Evolutionary conservation across 164 flowering plant genomes (phyloP), one percentile per base, ranked within the genome.

Genomic region (Stephania cephalantha): DNA sequence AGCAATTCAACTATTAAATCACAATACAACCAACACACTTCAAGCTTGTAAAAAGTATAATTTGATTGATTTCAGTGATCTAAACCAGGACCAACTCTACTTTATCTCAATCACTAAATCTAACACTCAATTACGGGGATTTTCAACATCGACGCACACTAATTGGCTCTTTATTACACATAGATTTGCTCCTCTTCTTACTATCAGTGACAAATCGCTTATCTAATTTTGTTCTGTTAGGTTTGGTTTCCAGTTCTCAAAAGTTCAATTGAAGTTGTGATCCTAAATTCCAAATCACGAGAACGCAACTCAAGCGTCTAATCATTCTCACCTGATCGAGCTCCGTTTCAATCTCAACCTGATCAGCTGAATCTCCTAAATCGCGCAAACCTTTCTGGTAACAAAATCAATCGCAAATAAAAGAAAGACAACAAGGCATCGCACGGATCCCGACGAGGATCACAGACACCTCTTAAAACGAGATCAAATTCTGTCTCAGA

Each of bases 291-390:
- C 66, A 18, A 61, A 61, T 61, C 48, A 10, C 70, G 17, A 35
- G 46, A 50, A 69, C n/a, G n/a, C 48, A 69, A 35, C 18, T 42
- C 64, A 17, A 52, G 7, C 44, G 35, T 30, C 6, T 22, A 58
- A 55, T 13, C 20, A n/a, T 11, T 22, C 75, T 77, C 79, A 77
- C 79, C 79, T 71, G 73, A 77, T 77, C 75, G 75, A 77, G 67
- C 75, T 77, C 75, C 52, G 66, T 72, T 50, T 31, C 65, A 6
- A 71, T 66, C 71, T 67, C 29, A 71, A 70, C 70, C 44, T 42
- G 63, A 67, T 30, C 20, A 8, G 76, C 52, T 12, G 76, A 52
- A 67, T 29, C 71, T 68, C 50, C 75, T 18, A 45, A 71, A 72
- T 67, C 45, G 42, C 79, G 9, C 69, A 71, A 45, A 55, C 71